phyloP scores from a whole-genome alignment of 2,329 filamentous ascomycete species.

The Colletotrichum viniferum region DNA sequence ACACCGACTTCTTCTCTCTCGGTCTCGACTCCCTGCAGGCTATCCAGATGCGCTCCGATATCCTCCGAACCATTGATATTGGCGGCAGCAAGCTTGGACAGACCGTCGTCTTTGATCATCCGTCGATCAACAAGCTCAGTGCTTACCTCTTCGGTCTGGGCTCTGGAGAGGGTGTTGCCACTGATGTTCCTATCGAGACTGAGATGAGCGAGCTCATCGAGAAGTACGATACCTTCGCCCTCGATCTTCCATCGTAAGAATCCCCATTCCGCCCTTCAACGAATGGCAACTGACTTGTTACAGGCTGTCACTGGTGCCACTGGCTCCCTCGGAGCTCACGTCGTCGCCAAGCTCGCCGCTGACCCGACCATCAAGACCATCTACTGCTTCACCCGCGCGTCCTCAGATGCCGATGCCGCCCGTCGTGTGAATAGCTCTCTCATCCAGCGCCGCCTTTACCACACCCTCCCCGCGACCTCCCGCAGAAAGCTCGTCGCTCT shows the following conservation, averaged over 20 bases:
- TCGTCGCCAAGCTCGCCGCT: conserved; percentile 62
- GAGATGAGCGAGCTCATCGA: conserved; percentile 26
- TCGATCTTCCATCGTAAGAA: not conserved
- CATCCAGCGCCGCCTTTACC: conserved; percentile 37
- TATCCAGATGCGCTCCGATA: conserved; percentile 56
- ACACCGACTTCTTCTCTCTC: conserved; percentile 61
- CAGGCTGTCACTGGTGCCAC: conserved; percentile 67
- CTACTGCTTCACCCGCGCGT: conserved; percentile 57
- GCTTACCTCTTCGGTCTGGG: conserved; percentile 46
- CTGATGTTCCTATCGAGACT: conserved; percentile 32
- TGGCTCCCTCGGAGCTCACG: conserved; percentile 67
- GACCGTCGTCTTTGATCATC: conserved; percentile 65
- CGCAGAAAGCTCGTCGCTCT: conserved; percentile 27
- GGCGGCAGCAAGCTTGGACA: conserved; percentile 50
- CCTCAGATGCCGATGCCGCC: conserved; percentile 23
- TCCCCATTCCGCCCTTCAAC: accelerated
- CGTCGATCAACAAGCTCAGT: conserved; percentile 50
- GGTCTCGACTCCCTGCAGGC: conserved; percentile 65
- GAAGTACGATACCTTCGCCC: conserved; percentile 22
- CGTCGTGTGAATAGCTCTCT: conserved; percentile 26
- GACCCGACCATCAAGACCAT: conserved; percentile 58
- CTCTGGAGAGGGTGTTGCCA: conserved; percentile 34
- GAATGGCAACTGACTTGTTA: not conserved
- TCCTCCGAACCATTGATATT: conserved; percentile 56
- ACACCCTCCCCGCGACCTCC: conserved; percentile 23